Base-by-base conservation (phyloP, 2,329 filamentous ascomycete genomes). In the Rutstroemia sp. region DNA sequence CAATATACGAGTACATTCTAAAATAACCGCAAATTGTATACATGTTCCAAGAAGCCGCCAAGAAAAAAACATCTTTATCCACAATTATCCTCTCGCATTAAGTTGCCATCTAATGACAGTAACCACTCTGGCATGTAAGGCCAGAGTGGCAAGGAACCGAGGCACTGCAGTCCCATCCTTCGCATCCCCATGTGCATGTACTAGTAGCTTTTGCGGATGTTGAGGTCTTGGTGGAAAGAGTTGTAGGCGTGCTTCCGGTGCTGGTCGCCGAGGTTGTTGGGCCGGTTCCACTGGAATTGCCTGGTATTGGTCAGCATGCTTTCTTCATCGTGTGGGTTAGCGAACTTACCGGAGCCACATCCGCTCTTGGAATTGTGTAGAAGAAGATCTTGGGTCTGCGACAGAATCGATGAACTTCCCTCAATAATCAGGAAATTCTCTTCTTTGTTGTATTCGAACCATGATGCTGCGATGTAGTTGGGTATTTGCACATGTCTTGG, bases 401-500 rank as follows among this genome's bases (percentile, higher is more conserved):
- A 44, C 12, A 58, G 23, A 47, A 50, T 37, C 7, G 46, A 48
- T 12, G 50, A 38, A 39, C 41, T 42, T 17, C 56, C 56, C n/a
- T 55, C 52, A 8, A 56, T 27, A 39, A 58, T 47, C 23, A 54
- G 48, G 17, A 51, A 58, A 39, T 58, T 14, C 14, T 10, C n/a
- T 42, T 55, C 51, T 27, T 58, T 55, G 8, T 55, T 34, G 19
- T 55, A 58, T 44, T 58, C 56, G 9, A 58, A 58, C 56, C 56
- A 58, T 17, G 45, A 30, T 30, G 56, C 56, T 1, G 51, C 51
- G 16, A 55, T 55, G 14, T 55, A 58, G 23, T 50, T 45, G 17
- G 51, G 34, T 58, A 58, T 16, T 55, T 12, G 38, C 56, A 58
- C 56, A 58, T 55, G 23, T 58, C 30, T 9, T 58, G 56, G 17